Conservation (phyloP, 2,329 filamentous ascomycete genomes). For the Pseudogymnoascus sp. region DNA sequence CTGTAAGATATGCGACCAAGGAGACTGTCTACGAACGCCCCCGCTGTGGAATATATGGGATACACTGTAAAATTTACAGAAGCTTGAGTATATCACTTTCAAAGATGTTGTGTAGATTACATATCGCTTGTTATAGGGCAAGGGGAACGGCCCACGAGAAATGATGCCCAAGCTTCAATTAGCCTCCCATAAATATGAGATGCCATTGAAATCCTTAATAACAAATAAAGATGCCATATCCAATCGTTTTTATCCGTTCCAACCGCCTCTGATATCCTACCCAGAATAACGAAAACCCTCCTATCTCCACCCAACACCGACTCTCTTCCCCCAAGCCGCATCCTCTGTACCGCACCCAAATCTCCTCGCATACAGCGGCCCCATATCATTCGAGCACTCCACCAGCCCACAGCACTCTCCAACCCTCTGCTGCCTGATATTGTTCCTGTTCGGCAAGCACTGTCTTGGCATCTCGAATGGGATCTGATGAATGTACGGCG, state of each 20-base stretch:
- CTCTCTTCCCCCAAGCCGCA: not conserved
- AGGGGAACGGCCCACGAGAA: not conserved
- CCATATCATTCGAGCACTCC: slow-evolving; percentile 7
- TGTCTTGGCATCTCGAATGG: slow-evolving; percentile 8
- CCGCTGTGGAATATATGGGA: not conserved
- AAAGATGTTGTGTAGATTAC: not conserved
- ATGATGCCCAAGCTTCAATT: not conserved
- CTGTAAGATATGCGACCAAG: not conserved
- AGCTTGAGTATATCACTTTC: not conserved
- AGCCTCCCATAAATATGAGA: not conserved
- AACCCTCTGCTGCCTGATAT: not conserved
- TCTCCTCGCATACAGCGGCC: not conserved
- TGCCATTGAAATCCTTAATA: not conserved
- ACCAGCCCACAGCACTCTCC: not conserved
- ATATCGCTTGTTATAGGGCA: not conserved
- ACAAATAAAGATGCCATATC: not conserved
- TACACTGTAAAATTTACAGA: not conserved
- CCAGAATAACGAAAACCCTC: not conserved
- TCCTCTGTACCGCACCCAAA: not conserved
- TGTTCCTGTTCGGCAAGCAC: slow-evolving; percentile 7
- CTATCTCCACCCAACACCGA: not conserved
- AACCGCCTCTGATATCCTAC: not conserved
- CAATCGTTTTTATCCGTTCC: not conserved
- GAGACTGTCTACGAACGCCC: not conserved
- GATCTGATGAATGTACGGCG: not conserved